phyloP scores from a whole-genome alignment of 2,329 filamentous ascomycete genomes.

The Xylariaceae sp. region DNA sequence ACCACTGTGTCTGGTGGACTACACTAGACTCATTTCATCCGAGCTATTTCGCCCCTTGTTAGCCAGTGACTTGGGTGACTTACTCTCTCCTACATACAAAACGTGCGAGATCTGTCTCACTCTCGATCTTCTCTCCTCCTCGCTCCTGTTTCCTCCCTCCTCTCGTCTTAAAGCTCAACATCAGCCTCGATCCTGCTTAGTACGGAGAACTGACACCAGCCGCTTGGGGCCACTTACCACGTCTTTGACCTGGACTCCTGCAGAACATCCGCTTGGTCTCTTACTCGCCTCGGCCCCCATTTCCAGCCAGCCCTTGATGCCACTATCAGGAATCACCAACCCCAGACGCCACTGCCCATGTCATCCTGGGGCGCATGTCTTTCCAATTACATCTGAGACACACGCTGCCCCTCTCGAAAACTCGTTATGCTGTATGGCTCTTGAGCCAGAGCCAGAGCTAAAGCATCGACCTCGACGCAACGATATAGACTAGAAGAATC shows the following conservation, averaged over 20 bases:
- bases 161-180: background rate
- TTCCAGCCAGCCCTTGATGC: constrained; percentile 14
- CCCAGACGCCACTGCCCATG: constrained; percentile 22
- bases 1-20: background rate
- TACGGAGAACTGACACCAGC: background rate
- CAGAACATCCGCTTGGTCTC: background rate
- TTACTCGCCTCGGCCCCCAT: background rate
- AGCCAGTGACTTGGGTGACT: background rate
- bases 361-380: constrained; percentile 13
- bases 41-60: background rate
- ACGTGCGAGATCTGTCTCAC: background rate
- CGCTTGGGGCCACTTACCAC: background rate
- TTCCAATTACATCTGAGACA: constrained; percentile 23
- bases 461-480: constrained; percentile 18
- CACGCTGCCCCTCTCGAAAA: constrained; percentile 14
- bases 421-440: constrained; percentile 6
- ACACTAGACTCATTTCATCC: background rate
- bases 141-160: background rate
- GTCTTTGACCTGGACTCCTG: constrained; percentile 7
- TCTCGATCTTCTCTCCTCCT: background rate
- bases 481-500: constrained; percentile 10
- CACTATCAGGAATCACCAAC: constrained; percentile 19
- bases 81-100: background rate
- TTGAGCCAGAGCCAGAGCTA: constrained; percentile 16
- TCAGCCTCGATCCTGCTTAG: background rate